Base-by-base conservation (phyloP, 2,329 filamentous ascomycete genomes). In the Fusarium pseudoanthophilum region DNA sequence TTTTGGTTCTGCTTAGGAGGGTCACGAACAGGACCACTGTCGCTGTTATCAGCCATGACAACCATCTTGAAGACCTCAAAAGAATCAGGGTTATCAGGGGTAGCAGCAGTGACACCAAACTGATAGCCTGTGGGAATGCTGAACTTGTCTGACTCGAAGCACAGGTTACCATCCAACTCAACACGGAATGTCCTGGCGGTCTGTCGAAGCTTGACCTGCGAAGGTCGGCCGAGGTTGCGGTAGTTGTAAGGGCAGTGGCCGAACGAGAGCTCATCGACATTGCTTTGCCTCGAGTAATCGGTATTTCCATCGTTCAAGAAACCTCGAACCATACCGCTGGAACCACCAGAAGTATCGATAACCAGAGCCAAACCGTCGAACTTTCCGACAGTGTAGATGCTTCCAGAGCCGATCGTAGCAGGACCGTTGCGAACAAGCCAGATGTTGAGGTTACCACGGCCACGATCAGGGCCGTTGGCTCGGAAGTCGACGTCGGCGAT, bases 301-400 rank as follows among this genome's bases (percentile, higher is more conserved):
- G 89, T 91, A 42, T 86, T 89, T 55, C 95, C 95, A 81, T 98
- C 96, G 84, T 98, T 99, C 74, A 99, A 85, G 85, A 98, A 99
- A 24, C 93, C 96, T 67, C 96, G 90, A 73, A 99, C 87, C 83
- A 92, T 95, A 75, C 96, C 96, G 58, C 91, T 91, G 5, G 84
- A 83, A 49, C 94, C 92, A 61, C 93, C 92, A 79, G 96, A 92
- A 71, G 93, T 91, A 83, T 98, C 95, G 60, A 99, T 83, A 30
- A 97, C 92, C 64, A 99, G 85, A 39, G 90, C 95, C 75, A 99
- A 85, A n/a, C 96, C 96, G 77, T 98, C 95, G 78, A 97, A 99
- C 76, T 89, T 90, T 60, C 90, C 90, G 15, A 92, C 92, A 2
- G 93, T 96, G 84, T 98, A 97, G 75, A 97, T 90, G 82, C 93